These are phyloP conservation scores for Plasmodium ovale DNA, from an alignment of 169 alveolate species.

Conservation along the genomic window DNA sequence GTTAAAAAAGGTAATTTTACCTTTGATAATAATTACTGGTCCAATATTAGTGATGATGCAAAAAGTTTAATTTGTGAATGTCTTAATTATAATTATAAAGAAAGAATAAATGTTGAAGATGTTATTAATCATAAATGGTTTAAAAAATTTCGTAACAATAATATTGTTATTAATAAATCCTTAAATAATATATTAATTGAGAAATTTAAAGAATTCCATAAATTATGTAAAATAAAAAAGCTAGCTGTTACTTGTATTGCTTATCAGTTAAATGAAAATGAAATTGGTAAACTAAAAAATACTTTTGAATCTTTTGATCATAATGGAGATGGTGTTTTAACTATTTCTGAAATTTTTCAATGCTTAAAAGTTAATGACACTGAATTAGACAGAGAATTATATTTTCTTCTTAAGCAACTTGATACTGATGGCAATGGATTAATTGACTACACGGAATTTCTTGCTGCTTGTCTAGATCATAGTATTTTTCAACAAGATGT, in stretches of 20 bases:
- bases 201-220: constrained; percentile 90
- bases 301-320: constrained; percentile 92
- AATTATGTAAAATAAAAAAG: constrained; percentile 91
- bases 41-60: constrained; percentile 90
- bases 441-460: constrained; percentile 95
- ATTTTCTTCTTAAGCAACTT: constrained; percentile 84
- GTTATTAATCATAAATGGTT: constrained; percentile 95
- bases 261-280: constrained; percentile 91
- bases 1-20: constrained; percentile 90
- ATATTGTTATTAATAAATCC: constrained; percentile 65
- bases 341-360: constrained; percentile 80
- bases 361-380: constrained; percentile 78
- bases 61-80: constrained; percentile 90
- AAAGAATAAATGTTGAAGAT: constrained; percentile 91
- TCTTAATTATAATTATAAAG: constrained; percentile 89
- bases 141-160: constrained; percentile 69
- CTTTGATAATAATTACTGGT: constrained; percentile 93
- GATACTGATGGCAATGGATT: constrained; percentile 93
- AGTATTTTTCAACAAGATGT: constrained; percentile 88
- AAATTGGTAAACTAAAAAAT: constrained; percentile 91
- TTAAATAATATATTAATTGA: constrained; percentile 82
- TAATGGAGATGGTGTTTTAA: constrained; percentile 94
- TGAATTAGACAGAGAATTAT: constrained; percentile 82
- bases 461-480: constrained; percentile 95
- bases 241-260: constrained; percentile 96